Evolutionary conservation across 768 basidiomycete genomes (phyloP), one percentile per base, ranked within the genome.

Genomic region (Strobilomyces dryophilus): DNA sequence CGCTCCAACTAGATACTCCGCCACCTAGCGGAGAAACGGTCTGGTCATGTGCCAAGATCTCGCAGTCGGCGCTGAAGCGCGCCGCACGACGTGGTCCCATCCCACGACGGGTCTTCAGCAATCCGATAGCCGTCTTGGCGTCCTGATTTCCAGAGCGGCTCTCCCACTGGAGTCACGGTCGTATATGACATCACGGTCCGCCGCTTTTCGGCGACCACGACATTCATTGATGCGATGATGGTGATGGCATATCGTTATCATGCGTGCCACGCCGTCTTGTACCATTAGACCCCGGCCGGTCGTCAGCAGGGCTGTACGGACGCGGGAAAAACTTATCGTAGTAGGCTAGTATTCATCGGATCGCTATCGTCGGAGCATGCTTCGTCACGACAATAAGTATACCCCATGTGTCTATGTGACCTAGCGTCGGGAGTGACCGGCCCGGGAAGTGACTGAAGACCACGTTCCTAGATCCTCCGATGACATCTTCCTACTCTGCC

Each of bases 21-120:
- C 40, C 43, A 47, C 44, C 51, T 6, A 35, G 57, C 5, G 56
- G 47, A 48, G 54, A 59, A 21, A 35, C 8, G 31, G 26, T 67
- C 29, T 68, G 67, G 67, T 67, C 67, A 32, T 68, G 67, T 59
- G 67, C 67, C 31, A 68, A 71, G 45, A 68, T 68, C 12, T 58
- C 67, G 0, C 67, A 51, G 24, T 68, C 67, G 34, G 20, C 53
- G 32, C 15, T 37, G 8, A 68, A 68, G 45, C 63, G 57, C n/a
- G 55, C 65, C 41, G 57, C 67, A 53, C 67, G 67, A 55, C 55
- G 57, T n/a, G 55, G 61, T 9, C 49, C 57, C 18, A 4, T 50
- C 3, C 53, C 56, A 53, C 55, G 57, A 45, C 66, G 64, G 29
- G 51, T 66, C 39, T 57, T 66, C 29, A 65, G 65, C 34, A 41